phyloP scores from a whole-genome alignment of 1,284 basidiomycete species.

The Athelia psychrophila region DNA sequence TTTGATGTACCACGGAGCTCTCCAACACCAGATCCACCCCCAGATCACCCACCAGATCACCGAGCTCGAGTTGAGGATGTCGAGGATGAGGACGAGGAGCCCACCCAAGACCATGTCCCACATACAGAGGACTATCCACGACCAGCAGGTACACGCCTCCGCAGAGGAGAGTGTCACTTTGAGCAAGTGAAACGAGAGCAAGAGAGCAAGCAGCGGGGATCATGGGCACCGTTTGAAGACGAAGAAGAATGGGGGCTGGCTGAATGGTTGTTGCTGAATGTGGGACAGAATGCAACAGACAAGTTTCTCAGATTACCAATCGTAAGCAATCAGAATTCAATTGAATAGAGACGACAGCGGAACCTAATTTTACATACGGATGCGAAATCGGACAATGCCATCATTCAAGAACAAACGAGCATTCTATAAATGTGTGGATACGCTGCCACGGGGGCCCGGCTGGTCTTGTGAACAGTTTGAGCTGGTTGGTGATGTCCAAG shows the following conservation, averaged over 20 bases:
- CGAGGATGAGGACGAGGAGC: conserved; percentile 1
- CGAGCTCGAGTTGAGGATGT: conserved; percentile 1
- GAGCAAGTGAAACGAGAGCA: background rate
- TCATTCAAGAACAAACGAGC: conserved; percentile 1
- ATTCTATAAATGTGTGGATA: conserved; percentile 1
- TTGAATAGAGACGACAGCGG: background rate
- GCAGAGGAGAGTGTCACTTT: background rate
- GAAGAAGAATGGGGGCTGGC: conserved; percentile 3
- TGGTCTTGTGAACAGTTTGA: conserved; percentile 17
- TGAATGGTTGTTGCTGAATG: conserved; percentile 1
- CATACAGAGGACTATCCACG: background rate
- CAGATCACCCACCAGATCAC: background rate
- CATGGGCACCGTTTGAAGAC: conserved; percentile 1
- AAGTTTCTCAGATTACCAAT: background rate
- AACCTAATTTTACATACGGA: background rate
- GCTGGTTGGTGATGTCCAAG: conserved; percentile 20
- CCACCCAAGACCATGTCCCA: background rate
- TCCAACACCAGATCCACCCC: background rate
- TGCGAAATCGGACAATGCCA: background rate
- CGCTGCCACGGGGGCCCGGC: background rate
- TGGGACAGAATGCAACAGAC: background rate
- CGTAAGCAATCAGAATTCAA: background rate
- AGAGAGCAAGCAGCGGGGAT: background rate
- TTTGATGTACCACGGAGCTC: background rate
- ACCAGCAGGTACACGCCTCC: background rate